These are phyloP conservation scores for Didymella segeticola DNA, from an alignment of 2,329 filamentous ascomycete genomes.

Conservation along the genomic window DNA sequence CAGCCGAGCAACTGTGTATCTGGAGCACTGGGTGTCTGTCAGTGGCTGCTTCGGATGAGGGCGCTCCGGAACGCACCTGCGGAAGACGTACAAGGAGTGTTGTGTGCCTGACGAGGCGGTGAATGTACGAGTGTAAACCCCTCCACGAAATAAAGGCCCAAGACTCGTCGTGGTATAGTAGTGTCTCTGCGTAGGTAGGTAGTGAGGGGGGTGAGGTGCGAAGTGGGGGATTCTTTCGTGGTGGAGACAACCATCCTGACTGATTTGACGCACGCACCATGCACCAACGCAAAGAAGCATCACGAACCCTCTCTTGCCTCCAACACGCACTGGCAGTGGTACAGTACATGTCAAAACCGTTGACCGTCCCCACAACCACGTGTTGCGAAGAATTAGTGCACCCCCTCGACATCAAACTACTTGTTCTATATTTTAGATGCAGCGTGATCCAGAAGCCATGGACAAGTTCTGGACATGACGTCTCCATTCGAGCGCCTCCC, in stretches of 20 bases:
- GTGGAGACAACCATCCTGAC: slow-evolving; percentile 14
- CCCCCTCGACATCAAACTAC: not conserved
- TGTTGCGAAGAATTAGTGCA: not conserved
- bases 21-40: slow-evolving; percentile 14
- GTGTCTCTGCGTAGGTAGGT: not conserved
- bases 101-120: slow-evolving; percentile 12
- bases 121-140: not conserved
- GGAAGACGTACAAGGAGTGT: not conserved
- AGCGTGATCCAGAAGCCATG: slow-evolving; percentile 1
- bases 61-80: slow-evolving; percentile 11
- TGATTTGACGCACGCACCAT: too few species aligned
- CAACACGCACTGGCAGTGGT: too few species aligned
- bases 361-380: too few species aligned
- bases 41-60: slow-evolving; percentile 1
- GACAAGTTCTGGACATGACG: slow-evolving; percentile 23
- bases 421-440: not conserved
- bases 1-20: too few species aligned
- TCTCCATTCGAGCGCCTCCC: slow-evolving; percentile 37
- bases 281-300: not conserved
- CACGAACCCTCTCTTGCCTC: slow-evolving; percentile 7
- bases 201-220: slow-evolving; percentile 5
- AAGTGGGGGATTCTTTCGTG: slow-evolving; percentile 8
- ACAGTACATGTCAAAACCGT: too few species aligned
- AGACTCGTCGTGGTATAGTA: not conserved
- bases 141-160: not conserved